A percentile compares a stretch with the other conserved stretches of the same genome.
phyloP scores from a whole-genome alignment of 148 eudicot genomes.

The Bassia scoparia region DNA sequence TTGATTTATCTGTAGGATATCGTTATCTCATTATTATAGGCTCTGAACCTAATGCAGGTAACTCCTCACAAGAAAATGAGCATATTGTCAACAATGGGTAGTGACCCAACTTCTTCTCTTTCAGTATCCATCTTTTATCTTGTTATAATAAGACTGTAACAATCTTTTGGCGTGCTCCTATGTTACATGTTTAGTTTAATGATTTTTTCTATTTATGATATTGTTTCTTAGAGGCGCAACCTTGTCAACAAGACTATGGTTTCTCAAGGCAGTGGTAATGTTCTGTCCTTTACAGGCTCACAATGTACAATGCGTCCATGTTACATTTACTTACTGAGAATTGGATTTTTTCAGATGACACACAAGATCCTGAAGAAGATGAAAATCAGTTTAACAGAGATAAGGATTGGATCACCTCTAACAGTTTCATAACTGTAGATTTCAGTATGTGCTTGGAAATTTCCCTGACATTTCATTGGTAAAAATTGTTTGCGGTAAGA shows the following conservation, averaged over 20 bases:
- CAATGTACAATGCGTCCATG: not conserved
- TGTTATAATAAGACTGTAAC: not conserved
- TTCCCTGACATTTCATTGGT: slow-evolving; percentile 86
- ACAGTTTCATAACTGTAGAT: slow-evolving; percentile 54
- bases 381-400: slow-evolving; percentile 66
- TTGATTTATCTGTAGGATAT: not conserved
- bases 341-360: slow-evolving; percentile 47
- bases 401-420: slow-evolving; percentile 76
- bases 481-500: slow-evolving; percentile 58
- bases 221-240: slow-evolving; percentile 39
- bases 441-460: slow-evolving; percentile 60
- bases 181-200: not conserved
- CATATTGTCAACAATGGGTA: slow-evolving; percentile 64
- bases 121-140: not conserved
- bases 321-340: not conserved
- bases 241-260: slow-evolving; percentile 33
- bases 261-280: slow-evolving; percentile 43
- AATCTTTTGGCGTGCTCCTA: not conserved
- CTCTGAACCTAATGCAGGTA: slow-evolving; percentile 36
- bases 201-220: not conserved
- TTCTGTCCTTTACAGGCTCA: not conserved
- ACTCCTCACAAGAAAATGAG: slow-evolving; percentile 50
- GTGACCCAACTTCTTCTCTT: slow-evolving; percentile 10
- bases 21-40: not conserved
- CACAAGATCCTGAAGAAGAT: slow-evolving; percentile 88